Conservation (phyloP, 768 basidiomycete species). For the Collybiopsis luxurians region DNA sequence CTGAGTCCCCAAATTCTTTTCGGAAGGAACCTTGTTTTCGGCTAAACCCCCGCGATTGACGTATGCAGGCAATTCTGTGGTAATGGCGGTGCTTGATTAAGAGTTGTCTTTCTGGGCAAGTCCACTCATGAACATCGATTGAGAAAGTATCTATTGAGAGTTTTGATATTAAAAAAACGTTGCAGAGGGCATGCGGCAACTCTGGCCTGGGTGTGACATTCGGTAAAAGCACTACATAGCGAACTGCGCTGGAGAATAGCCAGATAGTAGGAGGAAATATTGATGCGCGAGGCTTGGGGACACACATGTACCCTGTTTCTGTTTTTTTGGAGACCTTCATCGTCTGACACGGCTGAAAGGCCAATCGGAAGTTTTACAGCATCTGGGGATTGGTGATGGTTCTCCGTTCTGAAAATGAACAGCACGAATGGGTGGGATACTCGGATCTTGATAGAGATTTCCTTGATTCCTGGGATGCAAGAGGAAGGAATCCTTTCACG, state of each 20-base stretch:
- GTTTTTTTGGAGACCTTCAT: not conserved
- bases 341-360: not conserved
- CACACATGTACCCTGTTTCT: slow-evolving; percentile 1
- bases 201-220: not conserved
- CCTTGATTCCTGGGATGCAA: not conserved
- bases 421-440: not conserved
- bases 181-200: slow-evolving; percentile 23
- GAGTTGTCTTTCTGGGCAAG: too few species aligned
- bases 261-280: too few species aligned
- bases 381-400: too few species aligned
- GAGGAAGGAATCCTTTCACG: not conserved
- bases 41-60: too few species aligned
- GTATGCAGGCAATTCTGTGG: not conserved
- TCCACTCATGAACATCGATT: not conserved
- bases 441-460: slow-evolving; percentile 7
- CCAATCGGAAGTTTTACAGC: slow-evolving; percentile 2
- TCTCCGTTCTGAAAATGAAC: not conserved
- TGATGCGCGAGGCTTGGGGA: too few species aligned
- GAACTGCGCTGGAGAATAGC: too few species aligned
- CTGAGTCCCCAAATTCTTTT: too few species aligned
- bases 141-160: slow-evolving; percentile 4
- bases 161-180: slow-evolving; percentile 47
- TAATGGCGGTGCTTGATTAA: too few species aligned
- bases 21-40: not conserved
- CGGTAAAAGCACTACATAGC: too few species aligned